A percentile compares a stretch with the other conserved stretches of the same genome.
Conservation (phyloP, 306 rosid genomes). For the Pyrus pyrifolia region DNA sequence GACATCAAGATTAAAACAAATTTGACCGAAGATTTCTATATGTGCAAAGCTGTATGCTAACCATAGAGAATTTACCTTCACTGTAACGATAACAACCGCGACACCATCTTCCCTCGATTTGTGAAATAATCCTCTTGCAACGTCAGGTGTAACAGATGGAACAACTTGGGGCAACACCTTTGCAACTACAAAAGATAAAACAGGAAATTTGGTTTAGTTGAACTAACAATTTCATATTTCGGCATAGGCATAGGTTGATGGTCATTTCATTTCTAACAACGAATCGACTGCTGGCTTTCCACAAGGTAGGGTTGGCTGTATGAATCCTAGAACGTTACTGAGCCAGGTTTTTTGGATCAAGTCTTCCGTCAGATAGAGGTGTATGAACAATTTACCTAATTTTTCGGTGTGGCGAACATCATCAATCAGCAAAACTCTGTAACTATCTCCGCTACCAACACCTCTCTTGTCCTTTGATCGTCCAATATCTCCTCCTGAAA, state of each 20-base stretch:
- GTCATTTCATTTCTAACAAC: not conserved
- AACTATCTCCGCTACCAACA: slow-evolving; percentile 21
- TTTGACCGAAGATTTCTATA: not conserved
- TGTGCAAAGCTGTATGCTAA: not conserved
- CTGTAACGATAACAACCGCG: slow-evolving; percentile 15
- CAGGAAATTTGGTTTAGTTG: no score
- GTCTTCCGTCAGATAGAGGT: no score
- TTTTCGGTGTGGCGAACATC: slow-evolving; percentile 19
- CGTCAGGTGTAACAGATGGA: slow-evolving; percentile 12
- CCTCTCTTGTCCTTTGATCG: slow-evolving; percentile 9
- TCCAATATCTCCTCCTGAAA: slow-evolving; percentile 25
- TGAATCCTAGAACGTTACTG: not conserved
- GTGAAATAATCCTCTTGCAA: slow-evolving; percentile 10
- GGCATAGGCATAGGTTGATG: not conserved
- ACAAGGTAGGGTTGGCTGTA: not conserved
- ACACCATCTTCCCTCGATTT: slow-evolving; percentile 15
- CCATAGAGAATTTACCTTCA: slow-evolving; percentile 1
- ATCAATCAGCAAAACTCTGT: slow-evolving; percentile 22
- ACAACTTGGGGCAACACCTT: slow-evolving; percentile 22
- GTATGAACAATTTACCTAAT: slow-evolving; percentile 3
- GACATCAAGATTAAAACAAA: not conserved
- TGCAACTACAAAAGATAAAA: slow-evolving; percentile 7
- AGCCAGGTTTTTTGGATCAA: no score
- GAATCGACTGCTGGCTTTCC: no score
- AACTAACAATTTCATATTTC: no score